Base-by-base conservation (phyloP, 306 rosid genomes). In the Rosa lucieae region DNA sequence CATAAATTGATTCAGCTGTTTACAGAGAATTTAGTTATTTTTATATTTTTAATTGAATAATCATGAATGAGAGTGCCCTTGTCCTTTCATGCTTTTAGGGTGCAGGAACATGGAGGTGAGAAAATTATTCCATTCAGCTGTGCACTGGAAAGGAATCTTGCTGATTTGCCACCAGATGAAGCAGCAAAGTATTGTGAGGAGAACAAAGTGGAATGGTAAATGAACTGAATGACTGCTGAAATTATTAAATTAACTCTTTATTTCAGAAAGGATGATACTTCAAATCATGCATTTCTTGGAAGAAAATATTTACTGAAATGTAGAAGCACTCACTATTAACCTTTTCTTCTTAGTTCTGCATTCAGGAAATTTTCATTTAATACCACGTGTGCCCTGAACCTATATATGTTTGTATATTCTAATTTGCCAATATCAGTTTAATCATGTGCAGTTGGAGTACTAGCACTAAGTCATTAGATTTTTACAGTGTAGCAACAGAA, bases 31-130 rank as follows among this genome's bases (percentile, higher is more conserved):
- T 9, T 23, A 8, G 43, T 9, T 14, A 40, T 10, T 56, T 14
- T 40, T 74, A 21, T 44, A 0, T 26, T 15, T 26, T 75, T 47
- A 17, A n/a, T 4, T 4, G 35, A 63, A 20, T 29, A 76, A 46
- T 44, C 18, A 20, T 63, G 37, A 61, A 37, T 55, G 39, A 61
- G 63, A 70, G 66, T 85, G 52, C 56, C 61, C 47, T 76, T 73
- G 32, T 55, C 20, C 56, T 55, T 72, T 82, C 72, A 46, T 77
- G 79, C 78, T 75, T 35, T 48, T 87, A 95, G 99, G 99, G 98
- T 95, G 73, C 99, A 95, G 89, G 99, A 93, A 87, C 98, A 95
- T 56, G 99, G 99, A 49, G 97, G 92, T 70, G 98, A 89, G 70
- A 85, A 75, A 10, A 91, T 95, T 76, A 91, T 95, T 84, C 99